Conservation (phyloP, 805 yeast genomes). For the Kodamaea kaohsiungensis region DNA sequence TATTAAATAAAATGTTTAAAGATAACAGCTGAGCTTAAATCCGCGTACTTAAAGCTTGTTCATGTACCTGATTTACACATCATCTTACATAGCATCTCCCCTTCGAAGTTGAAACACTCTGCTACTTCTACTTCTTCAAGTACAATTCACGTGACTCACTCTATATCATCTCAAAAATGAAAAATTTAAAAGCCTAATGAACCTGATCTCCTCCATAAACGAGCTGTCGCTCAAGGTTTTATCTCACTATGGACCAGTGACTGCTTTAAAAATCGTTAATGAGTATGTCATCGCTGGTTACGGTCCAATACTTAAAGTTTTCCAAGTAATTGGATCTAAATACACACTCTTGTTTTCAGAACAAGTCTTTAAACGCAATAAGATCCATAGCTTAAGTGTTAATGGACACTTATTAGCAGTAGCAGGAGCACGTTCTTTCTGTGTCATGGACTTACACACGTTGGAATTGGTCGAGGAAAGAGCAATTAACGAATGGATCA, state of each 20-base stretch:
- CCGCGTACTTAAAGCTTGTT: no score
- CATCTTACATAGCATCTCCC: no score
- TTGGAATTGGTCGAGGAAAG: constrained; percentile 37
- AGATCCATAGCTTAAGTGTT: constrained; percentile 74
- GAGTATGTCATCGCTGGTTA: constrained; percentile 56
- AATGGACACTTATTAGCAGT: constrained; percentile 35
- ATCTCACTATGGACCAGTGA: constrained; percentile 66
- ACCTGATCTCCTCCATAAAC: constrained; percentile 18
- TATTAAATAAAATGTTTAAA: no score
- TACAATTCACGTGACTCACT: neutral
- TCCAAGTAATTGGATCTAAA: constrained; percentile 37
- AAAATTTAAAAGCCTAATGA: neutral
- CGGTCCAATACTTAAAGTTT: constrained; percentile 66
- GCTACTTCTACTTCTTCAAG: no score
- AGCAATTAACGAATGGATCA: constrained; percentile 78
- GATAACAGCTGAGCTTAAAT: no score
- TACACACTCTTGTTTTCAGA: constrained; percentile 38
- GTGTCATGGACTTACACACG: constrained; percentile 25
- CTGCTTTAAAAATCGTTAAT: constrained; percentile 53
- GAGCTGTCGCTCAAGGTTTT: constrained; percentile 16
- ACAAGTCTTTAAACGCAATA: constrained; percentile 65
- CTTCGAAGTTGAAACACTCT: no score
- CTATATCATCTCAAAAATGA: neutral
- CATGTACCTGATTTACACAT: no score
- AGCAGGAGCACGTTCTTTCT: constrained; percentile 75